phyloP scores from a whole-genome alignment of 345 rosid species.

The Acer negundo region DNA sequence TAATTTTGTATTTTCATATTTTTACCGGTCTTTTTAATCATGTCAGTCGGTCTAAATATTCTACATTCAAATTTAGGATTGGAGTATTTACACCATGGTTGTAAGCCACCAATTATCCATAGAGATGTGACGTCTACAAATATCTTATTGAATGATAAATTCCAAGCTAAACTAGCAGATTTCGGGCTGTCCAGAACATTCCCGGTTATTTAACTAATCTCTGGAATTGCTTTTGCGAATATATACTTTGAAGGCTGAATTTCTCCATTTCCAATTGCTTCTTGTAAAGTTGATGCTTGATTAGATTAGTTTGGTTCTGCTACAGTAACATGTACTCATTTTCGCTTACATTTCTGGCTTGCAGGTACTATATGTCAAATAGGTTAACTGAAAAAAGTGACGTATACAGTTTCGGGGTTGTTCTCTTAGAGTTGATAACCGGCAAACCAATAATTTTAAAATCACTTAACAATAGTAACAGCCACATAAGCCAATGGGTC shows the following conservation, averaged over 20 bases:
- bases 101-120: constrained; percentile 58
- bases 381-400: constrained; percentile 42
- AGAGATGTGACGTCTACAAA: constrained; percentile 55
- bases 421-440: constrained; percentile 41
- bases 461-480: neutral
- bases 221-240: too few species aligned
- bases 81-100: constrained; percentile 60
- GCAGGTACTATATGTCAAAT: constrained; percentile 30
- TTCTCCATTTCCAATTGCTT: too few species aligned
- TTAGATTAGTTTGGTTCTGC: neutral
- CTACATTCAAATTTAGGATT: constrained; percentile 34
- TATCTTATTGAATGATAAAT: constrained; percentile 46
- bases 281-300: neutral
- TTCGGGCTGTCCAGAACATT: constrained; percentile 53
- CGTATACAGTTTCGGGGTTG: constrained; percentile 51
- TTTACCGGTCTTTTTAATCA: neutral
- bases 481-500: constrained; percentile 41
- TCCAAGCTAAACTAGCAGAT: constrained; percentile 57
- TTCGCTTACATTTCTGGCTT: neutral
- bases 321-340: neutral
- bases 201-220: constrained; percentile 8
- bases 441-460: constrained; percentile 28
- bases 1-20: neutral
- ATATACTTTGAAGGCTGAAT: too few species aligned
- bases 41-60: neutral